Evolutionary conservation across 139 green algal species (phyloP).

Genomic region (Picochlorum sp.): DNA sequence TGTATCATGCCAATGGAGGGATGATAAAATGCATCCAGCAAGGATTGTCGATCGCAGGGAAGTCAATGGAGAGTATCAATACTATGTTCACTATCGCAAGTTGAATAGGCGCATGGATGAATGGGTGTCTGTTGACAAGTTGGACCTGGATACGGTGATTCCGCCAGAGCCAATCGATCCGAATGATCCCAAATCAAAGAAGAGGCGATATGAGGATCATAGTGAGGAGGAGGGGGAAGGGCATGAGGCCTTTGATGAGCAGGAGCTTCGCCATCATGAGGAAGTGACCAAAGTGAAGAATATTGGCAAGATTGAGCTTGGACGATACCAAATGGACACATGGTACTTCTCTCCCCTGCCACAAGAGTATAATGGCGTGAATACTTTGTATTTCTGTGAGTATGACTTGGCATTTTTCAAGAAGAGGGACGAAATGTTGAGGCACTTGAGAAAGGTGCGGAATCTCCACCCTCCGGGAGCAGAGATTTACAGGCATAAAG

Average conservation of each 20-base stretch:
- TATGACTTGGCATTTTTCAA: constrained; percentile 78
- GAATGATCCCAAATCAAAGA: constrained; percentile 20
- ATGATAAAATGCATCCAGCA: constrained; percentile 64
- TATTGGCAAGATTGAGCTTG: constrained; percentile 90
- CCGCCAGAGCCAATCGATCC: constrained; percentile 24
- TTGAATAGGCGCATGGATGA: constrained; percentile 96
- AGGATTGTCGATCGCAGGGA: constrained; percentile 81
- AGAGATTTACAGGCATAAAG: constrained; percentile 94
- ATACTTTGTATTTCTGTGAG: constrained; percentile 97
- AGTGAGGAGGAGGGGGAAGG: constrained; percentile 53
- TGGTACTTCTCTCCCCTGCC: constrained; percentile 99
- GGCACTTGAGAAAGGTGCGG: constrained; percentile 84
- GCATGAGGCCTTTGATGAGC: constrained; percentile 87
- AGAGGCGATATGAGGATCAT: constrained; percentile 64
- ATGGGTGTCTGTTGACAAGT: constrained; percentile 73
- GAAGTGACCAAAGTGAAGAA: constrained; percentile 99
- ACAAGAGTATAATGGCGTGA: constrained; percentile 79
- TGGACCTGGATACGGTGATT: constrained; percentile 68
- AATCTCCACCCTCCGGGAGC: constrained; percentile 89
- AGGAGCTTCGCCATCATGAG: constrained; percentile 86
- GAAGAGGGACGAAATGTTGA: constrained; percentile 72
- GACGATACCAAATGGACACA: constrained; percentile 89
- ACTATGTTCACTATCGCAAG: constrained; percentile 94
- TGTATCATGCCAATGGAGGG: constrained; percentile 70
- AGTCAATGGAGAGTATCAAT: constrained; percentile 60